Percentiles rank a stretch among this genome's conserved stretches.
phyloP scores from a whole-genome alignment of 2,329 filamentous ascomycete species.

The Aspergillus pseudoviridinutans region DNA sequence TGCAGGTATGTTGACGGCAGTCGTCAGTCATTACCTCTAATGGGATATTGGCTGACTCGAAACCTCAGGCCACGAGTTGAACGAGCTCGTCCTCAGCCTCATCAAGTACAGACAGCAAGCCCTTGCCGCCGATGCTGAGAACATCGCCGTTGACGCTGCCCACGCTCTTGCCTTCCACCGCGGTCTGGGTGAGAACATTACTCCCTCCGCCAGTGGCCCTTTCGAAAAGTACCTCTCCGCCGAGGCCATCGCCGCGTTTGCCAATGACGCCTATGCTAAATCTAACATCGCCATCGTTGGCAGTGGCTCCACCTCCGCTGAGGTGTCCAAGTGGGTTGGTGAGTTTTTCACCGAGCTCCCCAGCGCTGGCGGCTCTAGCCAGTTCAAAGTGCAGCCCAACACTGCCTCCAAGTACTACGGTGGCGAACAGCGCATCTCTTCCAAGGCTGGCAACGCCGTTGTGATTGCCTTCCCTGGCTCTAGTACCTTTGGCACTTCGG shows the following conservation, averaged over 20 bases:
- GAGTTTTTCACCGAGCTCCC: slow-evolving; percentile 82
- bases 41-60: slow-evolving; percentile 12
- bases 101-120: slow-evolving; percentile 75
- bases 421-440: slow-evolving; percentile 85
- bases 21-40: slow-evolving; percentile 1
- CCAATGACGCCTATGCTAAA: slow-evolving; percentile 77
- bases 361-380: slow-evolving; percentile 45
- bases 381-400: slow-evolving; percentile 54
- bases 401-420: slow-evolving; percentile 82
- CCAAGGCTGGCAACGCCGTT: slow-evolving; percentile 72
- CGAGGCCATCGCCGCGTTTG: slow-evolving; percentile 69
- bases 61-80: slow-evolving; percentile 73
- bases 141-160: slow-evolving; percentile 78
- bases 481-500: slow-evolving; percentile 63
- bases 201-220: slow-evolving; percentile 67
- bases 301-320: slow-evolving; percentile 73
- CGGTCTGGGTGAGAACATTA: slow-evolving; percentile 76
- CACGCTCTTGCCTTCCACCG: slow-evolving; percentile 88
- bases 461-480: slow-evolving; percentile 92
- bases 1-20: slow-evolving; percentile 49
- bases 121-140: slow-evolving; percentile 58
- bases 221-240: slow-evolving; percentile 77
- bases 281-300: slow-evolving; percentile 87
- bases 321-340: slow-evolving; percentile 82
- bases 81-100: slow-evolving; percentile 77